Base-by-base conservation (phyloP, 305 asterid genomes). In the Ilex paraguariensis region DNA sequence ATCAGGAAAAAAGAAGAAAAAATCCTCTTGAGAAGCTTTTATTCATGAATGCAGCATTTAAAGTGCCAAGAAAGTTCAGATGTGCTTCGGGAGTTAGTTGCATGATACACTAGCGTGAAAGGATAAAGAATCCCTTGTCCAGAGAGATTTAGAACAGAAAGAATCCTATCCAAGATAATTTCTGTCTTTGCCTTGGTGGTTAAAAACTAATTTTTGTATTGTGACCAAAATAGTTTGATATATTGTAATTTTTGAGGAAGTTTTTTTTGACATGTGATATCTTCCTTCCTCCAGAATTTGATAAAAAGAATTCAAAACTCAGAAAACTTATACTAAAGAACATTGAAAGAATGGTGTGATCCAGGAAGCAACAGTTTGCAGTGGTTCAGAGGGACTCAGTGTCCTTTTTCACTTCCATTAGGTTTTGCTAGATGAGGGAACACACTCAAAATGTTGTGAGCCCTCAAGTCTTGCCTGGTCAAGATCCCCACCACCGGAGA, bases 401-500 rank as follows among this genome's bases (percentile, higher is more conserved):
- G 77, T 9, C 86, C 75, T 73, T 81, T 88, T 80, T 76, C 79
- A 62, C 71, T 61, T 63, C 79, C 87, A 73, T 73, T 80, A 21
- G 88, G 61, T 66, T 68, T 78, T 8, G 71, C 79, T 68, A 91
- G 80, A 71, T 89, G 89, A 68, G 98, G 97, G 65, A 91, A 87
- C 13, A 73, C 95, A 54, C 76, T 78, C 82, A 87, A 63, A 46
- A 91, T 91, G 71, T 85, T 91, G 84, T 91, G 95, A 2, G 93
- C 87, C 65, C 85, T 91, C 81, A 88, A 71, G 81, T 91, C 97
- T 75, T 85, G 95, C 87, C 98, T 80, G 15, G 98, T 88, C 85
- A 91, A 79, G 68, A 91, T 84, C 64, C 98, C 98, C 46, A 83
- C 85, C 70, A 88, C 98, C 0, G 97, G 89, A 16, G 75, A 77